Evolutionary conservation across 805 yeast species (phyloP).

Genomic region (Kodamaea lidongshanica): DNA sequence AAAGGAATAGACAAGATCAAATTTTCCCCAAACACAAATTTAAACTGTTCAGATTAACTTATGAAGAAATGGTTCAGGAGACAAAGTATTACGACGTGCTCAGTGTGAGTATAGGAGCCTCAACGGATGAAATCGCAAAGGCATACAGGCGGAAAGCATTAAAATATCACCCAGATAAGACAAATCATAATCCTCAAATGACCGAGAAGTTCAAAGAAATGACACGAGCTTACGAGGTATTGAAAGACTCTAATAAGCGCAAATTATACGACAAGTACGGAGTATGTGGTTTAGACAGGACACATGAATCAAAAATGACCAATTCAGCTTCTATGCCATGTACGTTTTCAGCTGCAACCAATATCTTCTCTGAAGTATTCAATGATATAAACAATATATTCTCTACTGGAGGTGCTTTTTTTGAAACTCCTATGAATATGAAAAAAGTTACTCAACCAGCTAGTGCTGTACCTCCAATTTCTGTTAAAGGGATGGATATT

Average conservation of each 20-base stretch:
- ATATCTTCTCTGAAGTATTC: slow-evolving; percentile 34
- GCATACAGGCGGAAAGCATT: slow-evolving; percentile 37
- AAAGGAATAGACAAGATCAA: too few species aligned
- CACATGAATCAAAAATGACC: slow-evolving; percentile 6
- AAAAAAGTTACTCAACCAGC: slow-evolving; percentile 20
- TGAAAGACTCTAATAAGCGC: slow-evolving; percentile 43
- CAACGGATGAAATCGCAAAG: slow-evolving; percentile 31
- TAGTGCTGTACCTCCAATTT: slow-evolving; percentile 7
- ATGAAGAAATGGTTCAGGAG: slow-evolving; percentile 15
- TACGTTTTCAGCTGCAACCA: slow-evolving; percentile 13
- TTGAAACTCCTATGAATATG: slow-evolving; percentile 7
- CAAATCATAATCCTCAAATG: slow-evolving; percentile 42
- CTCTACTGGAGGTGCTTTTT: slow-evolving; percentile 9
- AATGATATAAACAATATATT: slow-evolving; percentile 28
- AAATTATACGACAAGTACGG: slow-evolving; percentile 50
- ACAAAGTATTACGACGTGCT: slow-evolving; percentile 32
- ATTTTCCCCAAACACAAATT: too few species aligned
- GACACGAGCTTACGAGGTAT: slow-evolving; percentile 60
- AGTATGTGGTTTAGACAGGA: slow-evolving; percentile 36
- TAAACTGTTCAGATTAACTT: too few species aligned
- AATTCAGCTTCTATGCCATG: slow-evolving; percentile 1
- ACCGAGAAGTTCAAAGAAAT: slow-evolving; percentile 55
- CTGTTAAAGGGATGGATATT: slow-evolving; percentile 47
- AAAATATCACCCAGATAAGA: slow-evolving; percentile 63
- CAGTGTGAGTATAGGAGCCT: slow-evolving; percentile 25